phyloP scores from a whole-genome alignment of 768 basidiomycete species.

The Termitomyces sp. region DNA sequence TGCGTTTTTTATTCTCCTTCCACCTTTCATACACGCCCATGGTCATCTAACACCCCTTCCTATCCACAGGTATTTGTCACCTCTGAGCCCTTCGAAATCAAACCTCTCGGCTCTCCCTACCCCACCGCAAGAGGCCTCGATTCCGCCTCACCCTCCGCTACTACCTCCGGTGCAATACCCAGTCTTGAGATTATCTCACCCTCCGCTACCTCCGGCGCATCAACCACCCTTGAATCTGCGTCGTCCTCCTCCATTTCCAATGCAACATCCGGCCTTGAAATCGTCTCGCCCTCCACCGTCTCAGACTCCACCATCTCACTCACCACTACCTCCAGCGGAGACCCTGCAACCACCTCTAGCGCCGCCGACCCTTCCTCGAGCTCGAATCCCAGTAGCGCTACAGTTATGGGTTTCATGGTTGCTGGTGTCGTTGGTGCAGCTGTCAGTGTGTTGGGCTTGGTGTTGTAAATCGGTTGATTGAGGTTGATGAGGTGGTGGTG shows the following conservation, averaged over 20 bases:
- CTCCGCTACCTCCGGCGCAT: too few species aligned
- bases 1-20: constrained; percentile 29
- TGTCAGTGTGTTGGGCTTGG: background rate
- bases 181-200: too few species aligned
- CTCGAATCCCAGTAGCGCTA: background rate
- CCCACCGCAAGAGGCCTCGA: constrained; percentile 8
- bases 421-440: background rate
- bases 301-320: too few species aligned
- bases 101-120: constrained; percentile 14
- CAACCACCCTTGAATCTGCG: too few species aligned
- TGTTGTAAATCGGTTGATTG: background rate
- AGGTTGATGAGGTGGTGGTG: too few species aligned
- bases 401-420: background rate
- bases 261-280: too few species aligned
- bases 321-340: too few species aligned
- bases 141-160: background rate
- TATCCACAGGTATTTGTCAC: constrained; percentile 50
- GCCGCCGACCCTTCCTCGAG: background rate
- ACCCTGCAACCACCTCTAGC: background rate
- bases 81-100: constrained; percentile 55
- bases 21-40: background rate
- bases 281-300: too few species aligned
- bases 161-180: constrained; percentile 1
- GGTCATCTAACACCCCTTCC: background rate
- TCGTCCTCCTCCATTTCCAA: too few species aligned